Conservation (phyloP, 805 yeast species). For the Candida loeiensis region DNA sequence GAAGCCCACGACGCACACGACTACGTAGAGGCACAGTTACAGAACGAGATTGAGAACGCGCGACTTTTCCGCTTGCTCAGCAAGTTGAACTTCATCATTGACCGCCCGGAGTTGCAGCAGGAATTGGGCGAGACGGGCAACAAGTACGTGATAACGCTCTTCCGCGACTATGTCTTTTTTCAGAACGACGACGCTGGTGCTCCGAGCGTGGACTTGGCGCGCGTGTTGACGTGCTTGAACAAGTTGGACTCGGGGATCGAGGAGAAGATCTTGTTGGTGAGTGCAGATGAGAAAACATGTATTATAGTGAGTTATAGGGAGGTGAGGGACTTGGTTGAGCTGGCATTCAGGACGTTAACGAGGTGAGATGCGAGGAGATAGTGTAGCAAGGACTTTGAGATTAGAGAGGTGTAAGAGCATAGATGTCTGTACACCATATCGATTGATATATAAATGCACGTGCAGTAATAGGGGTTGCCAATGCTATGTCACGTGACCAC, state of each 20-base stretch:
- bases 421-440: too few species aligned
- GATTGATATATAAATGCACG: too few species aligned
- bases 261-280: conserved; percentile 75
- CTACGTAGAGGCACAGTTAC: conserved; percentile 55
- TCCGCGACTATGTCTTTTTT: conserved; percentile 82
- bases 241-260: conserved; percentile 90
- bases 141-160: conserved; percentile 57
- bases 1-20: conserved; percentile 53
- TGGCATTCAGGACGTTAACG: conserved; percentile 51
- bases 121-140: conserved; percentile 75
- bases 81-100: conserved; percentile 75
- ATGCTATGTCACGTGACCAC: too few species aligned
- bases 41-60: conserved; percentile 82
- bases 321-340: conserved; percentile 65
- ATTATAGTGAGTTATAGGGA: conserved; percentile 83
- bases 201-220: conserved; percentile 77
- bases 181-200: conserved; percentile 74
- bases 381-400: background rate
- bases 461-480: too few species aligned
- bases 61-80: conserved; percentile 77
- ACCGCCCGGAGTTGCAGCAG: conserved; percentile 56
- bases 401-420: background rate
- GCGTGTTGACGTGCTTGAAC: conserved; percentile 74
- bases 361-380: conserved; percentile 42
- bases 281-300: conserved; percentile 82